Evolutionary conservation across 441 rosid species (phyloP), one percentile per base, ranked within the genome.

Genomic region (Gossypium armourianum): DNA sequence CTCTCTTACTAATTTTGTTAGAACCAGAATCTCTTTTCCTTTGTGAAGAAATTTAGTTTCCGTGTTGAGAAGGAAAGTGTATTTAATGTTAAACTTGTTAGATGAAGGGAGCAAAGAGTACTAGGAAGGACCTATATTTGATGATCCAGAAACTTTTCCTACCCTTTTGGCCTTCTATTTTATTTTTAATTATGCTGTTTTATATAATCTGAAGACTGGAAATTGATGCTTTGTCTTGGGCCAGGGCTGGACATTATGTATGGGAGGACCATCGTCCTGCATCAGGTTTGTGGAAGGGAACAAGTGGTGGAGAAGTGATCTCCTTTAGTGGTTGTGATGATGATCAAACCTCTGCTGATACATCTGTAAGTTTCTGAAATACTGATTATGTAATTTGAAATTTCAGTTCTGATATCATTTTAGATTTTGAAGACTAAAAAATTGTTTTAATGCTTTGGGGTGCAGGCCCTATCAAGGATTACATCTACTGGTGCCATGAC

Each of bases 221-320:
- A 64, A 36, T 57, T 69, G 8, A 55, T 3, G 70, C 29, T 32
- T 65, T 32, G 58, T 74, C 1, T 29, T 68, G 75, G 67, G 49
- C 26, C 55, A 92, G 98, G 78, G 71, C 72, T 15, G 96, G 97
- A 73, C 86, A 82, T 32, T 93, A 89, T 75, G 64, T 61, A 12
- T 93, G 98, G 98, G 98, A 90, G 83, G 96, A 93, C 57, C 97
- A 93, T 83, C 89, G 96, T 24, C 97, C 98, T 32, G 84, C 84
- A 63, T 86, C 96, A 61, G 97, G 93, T 76, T 4, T 85, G 56
- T 86, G 89, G 91, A 89, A 91, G 81, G 97, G 97, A 78, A 88
- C 97, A 53, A 85, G 83, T 68, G 95, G 97, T 40, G 98, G 97
- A 71, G 97, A 91, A 76, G 95, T 74, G 62, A 87, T 89, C 59